Evolutionary conservation across 371 early-diverging fungal species (phyloP).

Genomic region (Quaeritorhiza haematococci): DNA sequence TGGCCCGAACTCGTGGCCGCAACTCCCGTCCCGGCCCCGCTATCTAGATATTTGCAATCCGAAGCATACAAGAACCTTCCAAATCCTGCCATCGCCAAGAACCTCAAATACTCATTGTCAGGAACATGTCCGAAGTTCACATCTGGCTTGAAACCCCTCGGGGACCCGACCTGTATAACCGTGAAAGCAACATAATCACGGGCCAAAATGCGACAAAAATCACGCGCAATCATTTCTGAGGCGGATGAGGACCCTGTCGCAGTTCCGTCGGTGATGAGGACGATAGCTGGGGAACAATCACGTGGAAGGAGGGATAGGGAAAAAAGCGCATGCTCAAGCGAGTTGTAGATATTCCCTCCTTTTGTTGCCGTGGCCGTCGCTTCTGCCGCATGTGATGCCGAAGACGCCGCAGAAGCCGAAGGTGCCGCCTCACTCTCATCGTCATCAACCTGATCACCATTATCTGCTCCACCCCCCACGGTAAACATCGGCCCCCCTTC

Average conservation of each 20-base stretch:
- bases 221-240: conserved; percentile 47
- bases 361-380: conserved; percentile 34
- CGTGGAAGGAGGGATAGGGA: conserved; percentile 64
- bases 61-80: conserved; percentile 78
- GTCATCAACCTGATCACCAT: neutral
- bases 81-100: conserved; percentile 68
- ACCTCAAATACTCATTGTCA: conserved; percentile 80
- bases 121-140: conserved; percentile 82
- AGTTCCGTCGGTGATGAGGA: conserved; percentile 83
- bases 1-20: no score
- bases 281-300: conserved; percentile 61
- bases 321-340: conserved; percentile 62
- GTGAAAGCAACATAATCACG: conserved; percentile 67
- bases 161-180: conserved; percentile 79
- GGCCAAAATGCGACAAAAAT: conserved; percentile 40
- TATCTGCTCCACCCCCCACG: neutral
- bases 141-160: conserved; percentile 65
- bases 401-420: conserved; percentile 25
- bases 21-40: no score
- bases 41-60: conserved; percentile 34
- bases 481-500: no score
- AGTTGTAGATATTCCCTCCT: conserved; percentile 54
- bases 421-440: no score
- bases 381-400: conserved; percentile 5
- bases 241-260: conserved; percentile 38